Base-by-base conservation (phyloP, 768 basidiomycete species). In the Ramaria rubella region DNA sequence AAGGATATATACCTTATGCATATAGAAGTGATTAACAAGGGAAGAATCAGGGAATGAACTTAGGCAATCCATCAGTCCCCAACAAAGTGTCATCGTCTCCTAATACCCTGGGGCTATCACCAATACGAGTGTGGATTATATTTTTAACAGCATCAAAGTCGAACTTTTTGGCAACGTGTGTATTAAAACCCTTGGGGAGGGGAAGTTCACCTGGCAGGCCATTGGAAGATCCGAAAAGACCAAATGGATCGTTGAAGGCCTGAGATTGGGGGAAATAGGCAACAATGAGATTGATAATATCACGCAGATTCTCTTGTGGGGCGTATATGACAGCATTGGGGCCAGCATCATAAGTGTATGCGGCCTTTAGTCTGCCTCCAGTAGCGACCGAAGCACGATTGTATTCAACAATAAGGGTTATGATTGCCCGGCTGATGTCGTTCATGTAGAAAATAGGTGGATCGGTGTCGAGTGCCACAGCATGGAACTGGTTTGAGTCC, bases 391-490 rank as follows among this genome's bases (percentile, higher is more conserved):
- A 76, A 21, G 90, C 76, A 19, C 94, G 82, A 73, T 99, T 99
- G 75, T 93, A 85, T 73, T 98, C 96, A 40, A 88, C 86, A 62
- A 99, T 78, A 65, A 97, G 72, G 5, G 85, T 77, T 67, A 99
- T 91, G 73, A 99, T 91, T n/a, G 90, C 71, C n/a, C 89, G 80
- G 56, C 85, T 88, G 64, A 95, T 91, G 72, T 99, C 96, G 75
- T 97, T 97, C 83, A 99, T 86, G 77, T 99, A 99, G 71, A 99
- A 98, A 72, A 98, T 98, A 42, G 96, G 96, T 1, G 96, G 96
- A 42, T 87, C 83, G 0, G 96, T 98, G 73, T 99, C 96, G 61
- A 98, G 85, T 49, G 89, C 90, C 62, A 97, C 92, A 26, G 96
- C 94, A 68, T 99, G 96, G 83, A 99, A 99, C 75, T 92, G 88